A percentile compares a stretch with the other conserved stretches of the same genome.
phyloP scores from a whole-genome alignment of 2,329 filamentous ascomycete genomes.

The Aureobasidium sp. region DNA sequence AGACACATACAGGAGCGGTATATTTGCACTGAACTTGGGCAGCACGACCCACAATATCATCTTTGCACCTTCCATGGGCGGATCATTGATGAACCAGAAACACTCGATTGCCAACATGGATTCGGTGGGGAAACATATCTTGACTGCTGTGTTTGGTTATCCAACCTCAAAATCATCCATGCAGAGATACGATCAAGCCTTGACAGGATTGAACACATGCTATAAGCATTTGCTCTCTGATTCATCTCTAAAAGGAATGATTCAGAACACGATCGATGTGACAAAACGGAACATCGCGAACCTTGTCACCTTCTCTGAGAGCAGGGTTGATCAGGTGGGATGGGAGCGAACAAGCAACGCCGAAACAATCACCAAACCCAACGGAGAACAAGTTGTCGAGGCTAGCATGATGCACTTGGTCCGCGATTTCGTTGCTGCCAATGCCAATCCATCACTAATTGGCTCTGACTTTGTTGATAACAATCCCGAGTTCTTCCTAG shows the following conservation, averaged over 20 bases:
- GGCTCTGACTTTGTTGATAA: slow-evolving; percentile 44
- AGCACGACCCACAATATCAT: slow-evolving; percentile 44
- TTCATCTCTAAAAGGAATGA: slow-evolving; percentile 35
- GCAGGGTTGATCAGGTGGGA: slow-evolving; percentile 50
- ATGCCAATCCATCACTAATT: slow-evolving; percentile 42
- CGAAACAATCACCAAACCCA: slow-evolving; percentile 31
- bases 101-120: slow-evolving; percentile 24
- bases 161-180: slow-evolving; percentile 23
- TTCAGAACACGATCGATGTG: slow-evolving; percentile 29
- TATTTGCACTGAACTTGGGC: slow-evolving; percentile 42
- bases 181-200: slow-evolving; percentile 27
- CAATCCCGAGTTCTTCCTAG: slow-evolving; percentile 44
- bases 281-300: slow-evolving; percentile 42
- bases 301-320: slow-evolving; percentile 51
- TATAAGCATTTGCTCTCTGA: slow-evolving; percentile 40
- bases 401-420: slow-evolving; percentile 44
- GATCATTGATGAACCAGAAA: slow-evolving; percentile 31
- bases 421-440: slow-evolving; percentile 48
- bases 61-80: slow-evolving; percentile 39
- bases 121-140: slow-evolving; percentile 19
- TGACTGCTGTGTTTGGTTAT: slow-evolving; percentile 34
- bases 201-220: slow-evolving; percentile 26
- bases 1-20: slow-evolving; percentile 31
- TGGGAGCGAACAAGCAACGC: slow-evolving; percentile 52
- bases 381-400: slow-evolving; percentile 41